Base-by-base conservation (phyloP, 345 rosid species). In the Noccaea caerulescens region DNA sequence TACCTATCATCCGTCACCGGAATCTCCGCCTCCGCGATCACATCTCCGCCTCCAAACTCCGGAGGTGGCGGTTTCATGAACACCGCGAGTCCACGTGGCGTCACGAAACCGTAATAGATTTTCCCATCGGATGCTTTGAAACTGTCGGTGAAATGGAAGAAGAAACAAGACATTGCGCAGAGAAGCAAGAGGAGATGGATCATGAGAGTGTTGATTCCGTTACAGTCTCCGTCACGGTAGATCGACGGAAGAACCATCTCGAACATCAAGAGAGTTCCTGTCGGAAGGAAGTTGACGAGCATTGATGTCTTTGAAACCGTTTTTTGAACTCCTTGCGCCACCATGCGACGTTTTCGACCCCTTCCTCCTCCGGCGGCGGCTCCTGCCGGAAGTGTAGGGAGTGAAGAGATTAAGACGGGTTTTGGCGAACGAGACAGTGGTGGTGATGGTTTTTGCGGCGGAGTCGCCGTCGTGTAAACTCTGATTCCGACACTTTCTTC, bases 171-270 rank as follows among this genome's bases (percentile, higher is more conserved):
- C 60, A 88, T 73, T 3, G 89, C 75, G 37, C 91, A 86, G 1
- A 88, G 82, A 49, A 60, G 66, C n/a, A 83, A 38, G 58, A 88
- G 86, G 16, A 68, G 72, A 62, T 73, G 78, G 8, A 83, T 77
- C 94, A 86, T 88, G 0, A 83, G 63, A 3, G 85, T 77, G 76
- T 76, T 72, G 45, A 88, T 83, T 9, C 77, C 71, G 37, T 87
- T 78, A 53, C 94, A 86, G 30, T 80, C 82, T 14, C 91, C 91
- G 11, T 72, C 76, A 44, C 74, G 78, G 75, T 79, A 80, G 47
- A 88, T 69, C 0, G 94, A 83, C 0, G 91, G 89, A 9, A 88
- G 85, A 46, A 88, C 76, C 94, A 88, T 86, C 55, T 88, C 95
- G 55, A 88, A 88, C 65, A 90, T 88, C 23, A 86, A 68, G 63